These are phyloP conservation scores for Termitomyces bulborhizus DNA, from an alignment of 768 basidiomycete species.

Conservation along the genomic window DNA sequence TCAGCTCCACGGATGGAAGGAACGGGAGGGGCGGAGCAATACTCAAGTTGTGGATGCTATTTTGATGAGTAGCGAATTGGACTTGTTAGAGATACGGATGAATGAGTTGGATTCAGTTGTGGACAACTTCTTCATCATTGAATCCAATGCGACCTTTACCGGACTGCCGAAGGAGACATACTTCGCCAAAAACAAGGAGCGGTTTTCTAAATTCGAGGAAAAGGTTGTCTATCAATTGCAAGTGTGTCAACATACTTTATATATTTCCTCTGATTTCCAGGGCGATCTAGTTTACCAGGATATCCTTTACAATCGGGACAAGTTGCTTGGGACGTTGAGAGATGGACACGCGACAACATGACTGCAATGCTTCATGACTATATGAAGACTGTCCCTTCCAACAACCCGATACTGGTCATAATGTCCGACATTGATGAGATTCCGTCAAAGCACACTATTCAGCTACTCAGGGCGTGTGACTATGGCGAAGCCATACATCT, in stretches of 20 bases:
- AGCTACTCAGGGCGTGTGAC: constrained; percentile 46
- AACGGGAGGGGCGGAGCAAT: constrained; percentile 24
- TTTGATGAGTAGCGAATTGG: constrained; percentile 58
- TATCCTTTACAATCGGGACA: constrained; percentile 33
- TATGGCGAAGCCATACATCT: constrained; percentile 50
- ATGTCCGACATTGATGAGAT: constrained; percentile 65
- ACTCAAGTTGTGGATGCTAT: constrained; percentile 51
- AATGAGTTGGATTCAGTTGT: constrained; percentile 54
- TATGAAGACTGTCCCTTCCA: constrained; percentile 3
- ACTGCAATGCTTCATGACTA: constrained; percentile 35
- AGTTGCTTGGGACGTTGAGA: constrained; percentile 46
- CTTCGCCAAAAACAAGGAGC: constrained; percentile 38
- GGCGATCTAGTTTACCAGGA: constrained; percentile 33
- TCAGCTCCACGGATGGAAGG: constrained; percentile 48
- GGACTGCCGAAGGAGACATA: constrained; percentile 48
- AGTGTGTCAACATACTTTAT: constrained; percentile 12
- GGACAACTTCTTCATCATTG: constrained; percentile 55
- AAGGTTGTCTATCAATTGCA: constrained; percentile 50
- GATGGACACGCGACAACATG: constrained; percentile 42
- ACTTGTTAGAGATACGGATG: constrained; percentile 57
- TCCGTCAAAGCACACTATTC: constrained; percentile 43
- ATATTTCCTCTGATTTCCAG: neutral
- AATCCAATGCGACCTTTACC: constrained; percentile 58
- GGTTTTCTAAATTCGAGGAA: constrained; percentile 43
- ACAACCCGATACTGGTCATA: constrained; percentile 39